These are phyloP conservation scores for Mycena venus DNA, from an alignment of 768 basidiomycete genomes.

Conservation along the genomic window DNA sequence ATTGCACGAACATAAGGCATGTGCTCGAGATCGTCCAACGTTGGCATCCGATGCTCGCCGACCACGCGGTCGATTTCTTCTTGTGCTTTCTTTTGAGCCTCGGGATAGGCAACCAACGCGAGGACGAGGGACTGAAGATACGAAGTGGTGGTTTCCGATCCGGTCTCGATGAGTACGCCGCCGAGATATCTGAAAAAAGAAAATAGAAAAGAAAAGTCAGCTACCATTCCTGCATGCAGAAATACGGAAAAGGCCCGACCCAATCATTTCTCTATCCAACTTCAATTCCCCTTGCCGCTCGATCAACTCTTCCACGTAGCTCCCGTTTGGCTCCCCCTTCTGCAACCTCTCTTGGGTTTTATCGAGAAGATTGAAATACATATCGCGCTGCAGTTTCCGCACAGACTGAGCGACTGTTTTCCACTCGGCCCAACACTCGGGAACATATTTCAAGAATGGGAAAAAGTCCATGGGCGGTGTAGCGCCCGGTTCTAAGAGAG, in stretches of 20 bases:
- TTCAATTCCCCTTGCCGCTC: constrained; percentile 21
- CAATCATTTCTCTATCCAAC: constrained; percentile 17
- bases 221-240: too few species aligned
- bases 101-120: constrained; percentile 41
- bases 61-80: constrained; percentile 44
- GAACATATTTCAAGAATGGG: constrained; percentile 47
- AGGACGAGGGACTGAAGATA: constrained; percentile 41
- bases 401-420: constrained; percentile 39
- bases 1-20: constrained; percentile 43
- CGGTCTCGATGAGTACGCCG: constrained; percentile 46
- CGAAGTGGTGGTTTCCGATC: constrained; percentile 45
- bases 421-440: constrained; percentile 51
- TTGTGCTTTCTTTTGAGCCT: constrained; percentile 41
- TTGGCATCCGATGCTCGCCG: constrained; percentile 38
- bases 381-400: constrained; percentile 40
- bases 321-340: constrained; percentile 42
- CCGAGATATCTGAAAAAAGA: constrained; percentile 43
- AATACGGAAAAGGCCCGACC: constrained; percentile 8
- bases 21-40: constrained; percentile 32
- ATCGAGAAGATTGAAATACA: constrained; percentile 46
- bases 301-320: constrained; percentile 48
- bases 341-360: constrained; percentile 41
- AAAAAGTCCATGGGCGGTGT: constrained; percentile 51
- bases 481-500: constrained; percentile 46
- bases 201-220: background rate